Evolutionary conservation across 2,329 filamentous ascomycete species (phyloP).

Genomic region (Exutisphaerella laricina): DNA sequence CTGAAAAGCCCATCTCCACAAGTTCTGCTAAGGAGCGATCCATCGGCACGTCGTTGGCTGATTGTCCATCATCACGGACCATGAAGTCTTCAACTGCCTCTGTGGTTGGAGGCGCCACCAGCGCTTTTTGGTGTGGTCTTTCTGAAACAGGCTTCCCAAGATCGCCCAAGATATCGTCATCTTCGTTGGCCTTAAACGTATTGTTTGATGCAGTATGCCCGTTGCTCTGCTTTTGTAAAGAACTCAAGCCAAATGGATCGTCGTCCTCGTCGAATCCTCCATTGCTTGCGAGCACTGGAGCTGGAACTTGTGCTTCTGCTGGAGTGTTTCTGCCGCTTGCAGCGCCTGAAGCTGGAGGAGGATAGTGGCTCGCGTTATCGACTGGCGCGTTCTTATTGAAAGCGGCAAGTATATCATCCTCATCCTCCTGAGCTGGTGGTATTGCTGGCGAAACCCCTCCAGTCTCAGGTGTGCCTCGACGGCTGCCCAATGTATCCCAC

Average conservation of each 20-base stretch:
- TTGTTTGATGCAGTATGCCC: constrained; percentile 21
- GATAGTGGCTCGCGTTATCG: constrained; percentile 55
- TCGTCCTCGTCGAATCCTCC: constrained; percentile 56
- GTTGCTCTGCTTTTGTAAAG: constrained; percentile 21
- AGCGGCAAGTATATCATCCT: constrained; percentile 57
- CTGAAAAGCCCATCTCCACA: constrained; percentile 89
- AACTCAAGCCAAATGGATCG: constrained; percentile 76
- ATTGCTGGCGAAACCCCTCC: constrained; percentile 22
- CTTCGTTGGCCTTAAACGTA: constrained; percentile 29
- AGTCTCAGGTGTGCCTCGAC: constrained; percentile 40
- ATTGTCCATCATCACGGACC: constrained; percentile 5
- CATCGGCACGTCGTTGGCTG: constrained; percentile 16
- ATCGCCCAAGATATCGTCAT: constrained; percentile 60
- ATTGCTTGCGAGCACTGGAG: constrained; percentile 2
- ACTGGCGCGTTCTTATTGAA: constrained; percentile 57
- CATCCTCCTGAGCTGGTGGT: constrained; percentile 33
- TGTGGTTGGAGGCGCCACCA: constrained; percentile 3
- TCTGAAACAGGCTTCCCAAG: constrained; percentile 55
- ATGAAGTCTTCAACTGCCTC: constrained; percentile 6
- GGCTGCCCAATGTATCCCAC: constrained; percentile 71
- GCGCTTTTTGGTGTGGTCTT: constrained; percentile 22
- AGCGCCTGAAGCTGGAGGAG: constrained; percentile 36
- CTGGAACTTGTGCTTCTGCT: constrained; percentile 12
- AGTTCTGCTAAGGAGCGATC: constrained; percentile 81
- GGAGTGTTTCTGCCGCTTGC: constrained; percentile 41